Base-by-base conservation (phyloP, 805 yeast species). In the Barnettozyma populi region DNA sequence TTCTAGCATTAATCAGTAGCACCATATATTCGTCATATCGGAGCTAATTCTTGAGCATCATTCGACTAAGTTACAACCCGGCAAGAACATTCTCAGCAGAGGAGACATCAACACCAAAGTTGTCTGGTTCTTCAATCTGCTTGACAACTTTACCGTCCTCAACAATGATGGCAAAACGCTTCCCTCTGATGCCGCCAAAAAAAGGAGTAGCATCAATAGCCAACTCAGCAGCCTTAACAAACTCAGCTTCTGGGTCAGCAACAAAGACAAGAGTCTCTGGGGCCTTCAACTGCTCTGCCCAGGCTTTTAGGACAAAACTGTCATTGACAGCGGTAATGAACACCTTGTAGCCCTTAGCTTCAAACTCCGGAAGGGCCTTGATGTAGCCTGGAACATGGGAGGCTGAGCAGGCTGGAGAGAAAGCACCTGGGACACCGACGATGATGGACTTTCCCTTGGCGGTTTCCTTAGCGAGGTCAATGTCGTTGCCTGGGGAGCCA, bases 241-340 rank as follows among this genome's bases (percentile, higher is more conserved):
- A 86, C 44, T 79, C 83, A 23, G 85, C 95, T 47, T 71, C 66
- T n/a, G 94, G 83, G 65, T 90, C 97, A 37, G 95, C 88, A 54
- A 89, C 72, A 63, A 85, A 78, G 20, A 16, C 14, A n/a, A 39
- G 42, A 14, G 14, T 16, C 32, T 47, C 76, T 73, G 46, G 83
- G 67, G 46, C 69, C 63, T 58, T 34, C 50, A 76, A 59, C 19
- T 69, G 59, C 47, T 80, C 76, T 39, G 78, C 79, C 95, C 96
- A 90, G 0, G 94, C 90, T 57, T 79, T 76, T 60, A 82, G 79
- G 43, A 89, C 96, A 65, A 90, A 90, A 3, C 94, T 77, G 63
- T 90, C 97, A 66, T 90, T 90, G 43, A 87, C 96, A 18, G 94
- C 75, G 32, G 90, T 78, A 38, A 90, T 79, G 57, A 74, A 80